Percentiles rank a stretch among this genome's conserved stretches.
These are phyloP conservation scores for Monosporascus sp. DNA, from an alignment of 2,329 filamentous ascomycete genomes.

Conservation along the genomic window DNA sequence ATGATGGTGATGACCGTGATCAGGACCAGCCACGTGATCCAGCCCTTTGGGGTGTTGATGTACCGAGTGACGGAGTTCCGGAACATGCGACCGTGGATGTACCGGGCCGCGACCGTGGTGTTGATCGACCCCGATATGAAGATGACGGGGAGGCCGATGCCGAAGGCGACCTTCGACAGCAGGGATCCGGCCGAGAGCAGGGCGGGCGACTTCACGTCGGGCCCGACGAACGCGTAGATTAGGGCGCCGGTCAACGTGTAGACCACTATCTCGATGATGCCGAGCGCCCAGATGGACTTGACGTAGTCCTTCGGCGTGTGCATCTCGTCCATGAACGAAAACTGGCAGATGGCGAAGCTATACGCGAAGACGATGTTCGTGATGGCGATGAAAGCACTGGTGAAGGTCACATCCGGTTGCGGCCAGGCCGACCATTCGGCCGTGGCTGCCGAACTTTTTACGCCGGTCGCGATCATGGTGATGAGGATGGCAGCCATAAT, in stretches of 20 bases:
- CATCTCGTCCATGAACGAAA: conserved; percentile 34
- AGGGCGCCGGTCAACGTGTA: conserved; percentile 57
- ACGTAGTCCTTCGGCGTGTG: conserved; percentile 33
- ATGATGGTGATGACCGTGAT: conserved; percentile 53
- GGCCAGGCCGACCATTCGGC: conserved; percentile 29
- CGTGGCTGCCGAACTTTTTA: conserved; percentile 21
- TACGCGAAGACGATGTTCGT: conserved; percentile 61
- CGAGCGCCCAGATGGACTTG: conserved; percentile 44
- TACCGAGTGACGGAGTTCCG: conserved; percentile 23
- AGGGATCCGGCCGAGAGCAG: conserved; percentile 49
- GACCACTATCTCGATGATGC: conserved; percentile 48
- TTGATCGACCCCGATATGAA: conserved; percentile 61
- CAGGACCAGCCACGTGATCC: conserved; percentile 51
- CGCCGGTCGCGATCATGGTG: conserved; percentile 53
- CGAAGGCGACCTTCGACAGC: conserved; percentile 56
- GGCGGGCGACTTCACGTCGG: conserved; percentile 52
- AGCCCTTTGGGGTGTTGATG: conserved; percentile 28
- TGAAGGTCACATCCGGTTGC: conserved; percentile 31
- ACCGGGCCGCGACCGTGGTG: conserved; percentile 45
- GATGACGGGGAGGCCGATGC: conserved; percentile 58
- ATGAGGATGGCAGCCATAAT: conserved; percentile 53
- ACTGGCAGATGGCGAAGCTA: conserved; percentile 34
- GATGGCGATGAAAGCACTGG: conserved; percentile 45
- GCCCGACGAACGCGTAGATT: conserved; percentile 57
- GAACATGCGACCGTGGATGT: conserved; percentile 29